Percentiles rank a stretch among this genome's conserved stretches.
These are phyloP conservation scores for Delphinella strobiligena DNA, from an alignment of 2,329 filamentous ascomycete genomes.

Conservation along the genomic window DNA sequence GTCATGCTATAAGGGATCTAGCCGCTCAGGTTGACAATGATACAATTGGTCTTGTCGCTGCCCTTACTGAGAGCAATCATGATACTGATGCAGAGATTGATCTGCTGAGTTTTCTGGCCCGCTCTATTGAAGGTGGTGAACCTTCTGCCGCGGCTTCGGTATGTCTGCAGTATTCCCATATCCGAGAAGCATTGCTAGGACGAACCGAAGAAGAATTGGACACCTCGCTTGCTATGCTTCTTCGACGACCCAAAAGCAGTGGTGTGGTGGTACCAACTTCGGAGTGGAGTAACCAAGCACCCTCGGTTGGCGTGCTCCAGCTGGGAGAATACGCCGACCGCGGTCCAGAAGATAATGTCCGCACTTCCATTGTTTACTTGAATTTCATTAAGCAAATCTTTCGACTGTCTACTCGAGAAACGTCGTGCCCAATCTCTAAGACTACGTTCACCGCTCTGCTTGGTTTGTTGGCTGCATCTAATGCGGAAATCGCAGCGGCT, in stretches of 20 bases:
- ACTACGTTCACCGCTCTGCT: constrained; percentile 2
- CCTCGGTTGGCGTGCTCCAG: constrained; percentile 4
- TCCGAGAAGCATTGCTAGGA: constrained; percentile 10
- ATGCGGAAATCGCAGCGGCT: constrained; percentile 3
- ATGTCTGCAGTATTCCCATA: constrained; percentile 10
- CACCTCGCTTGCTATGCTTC: constrained; percentile 4
- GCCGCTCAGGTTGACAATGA: constrained; percentile 3
- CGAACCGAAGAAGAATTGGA: constrained; percentile 4
- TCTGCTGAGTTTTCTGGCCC: constrained; percentile 9
- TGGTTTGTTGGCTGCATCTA: constrained; percentile 3
- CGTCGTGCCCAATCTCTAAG: constrained; percentile 2
- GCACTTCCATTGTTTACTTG: constrained; percentile 3
- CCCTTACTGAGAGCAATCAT: constrained; percentile 5
- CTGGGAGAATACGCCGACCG: constrained; percentile 2
- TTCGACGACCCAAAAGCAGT: constrained; percentile 3
- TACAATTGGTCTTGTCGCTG: constrained; percentile 6
- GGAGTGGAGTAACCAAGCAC: constrained; percentile 1
- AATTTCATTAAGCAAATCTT: constrained; percentile 4
- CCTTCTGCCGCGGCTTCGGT: constrained; percentile 10
- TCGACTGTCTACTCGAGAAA: neutral
- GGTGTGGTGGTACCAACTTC: constrained; percentile 5
- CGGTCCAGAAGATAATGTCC: constrained; percentile 2
- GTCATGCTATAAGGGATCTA: constrained; percentile 4
- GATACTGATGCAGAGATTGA: constrained; percentile 6
- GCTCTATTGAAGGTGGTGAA: constrained; percentile 11